Evolutionary conservation across 2,329 filamentous ascomycete genomes (phyloP).

Genomic region (Trichophyton benhamiae): DNA sequence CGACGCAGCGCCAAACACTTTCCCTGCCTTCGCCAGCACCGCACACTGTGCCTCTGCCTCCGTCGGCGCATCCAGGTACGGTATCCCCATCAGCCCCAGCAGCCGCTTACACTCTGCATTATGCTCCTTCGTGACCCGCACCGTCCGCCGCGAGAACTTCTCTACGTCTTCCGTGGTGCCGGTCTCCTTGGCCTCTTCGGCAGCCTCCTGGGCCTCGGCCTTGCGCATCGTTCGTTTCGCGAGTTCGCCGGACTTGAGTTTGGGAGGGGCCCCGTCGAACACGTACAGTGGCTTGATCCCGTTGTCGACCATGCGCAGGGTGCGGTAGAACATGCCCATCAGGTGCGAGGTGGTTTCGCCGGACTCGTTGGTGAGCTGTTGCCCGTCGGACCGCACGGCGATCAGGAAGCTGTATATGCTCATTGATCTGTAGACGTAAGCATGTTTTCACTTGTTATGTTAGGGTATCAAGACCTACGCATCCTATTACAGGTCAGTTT

Average conservation of each 20-base stretch:
- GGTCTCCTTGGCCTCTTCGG: slow-evolving; percentile 93
- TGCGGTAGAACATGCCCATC: slow-evolving; percentile 99
- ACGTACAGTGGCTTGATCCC: slow-evolving; percentile 98
- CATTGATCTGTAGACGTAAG: slow-evolving; percentile 57
- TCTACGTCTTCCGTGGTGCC: slow-evolving; percentile 96
- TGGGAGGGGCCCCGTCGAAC: slow-evolving; percentile 91
- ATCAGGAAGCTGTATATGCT: slow-evolving; percentile 98
- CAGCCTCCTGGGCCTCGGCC: slow-evolving; percentile 73
- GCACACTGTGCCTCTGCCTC: slow-evolving; percentile 97
- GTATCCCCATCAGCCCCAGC: slow-evolving; percentile 89
- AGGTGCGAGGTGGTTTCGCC: slow-evolving; percentile 96
- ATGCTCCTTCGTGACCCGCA: slow-evolving; percentile 90
- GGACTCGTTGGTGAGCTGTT: slow-evolving; percentile 88
- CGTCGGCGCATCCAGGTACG: slow-evolving; percentile 87
- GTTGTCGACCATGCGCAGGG: slow-evolving; percentile 93
- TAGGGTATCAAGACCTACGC: slow-evolving; percentile 26
- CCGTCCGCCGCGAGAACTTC: slow-evolving; percentile 88
- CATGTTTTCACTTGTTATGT: neutral
- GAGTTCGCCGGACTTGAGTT: slow-evolving; percentile 92
- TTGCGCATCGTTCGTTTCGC: slow-evolving; percentile 95
- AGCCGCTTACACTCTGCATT: slow-evolving; percentile 88
- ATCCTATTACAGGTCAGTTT: slow-evolving; percentile 27
- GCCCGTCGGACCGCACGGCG: slow-evolving; percentile 88
- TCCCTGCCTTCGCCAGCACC: slow-evolving; percentile 73
- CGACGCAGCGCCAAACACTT: slow-evolving; percentile 91